phyloP scores from a whole-genome alignment of 2,329 filamentous ascomycete species.

The Pseudogymnoascus sp. region DNA sequence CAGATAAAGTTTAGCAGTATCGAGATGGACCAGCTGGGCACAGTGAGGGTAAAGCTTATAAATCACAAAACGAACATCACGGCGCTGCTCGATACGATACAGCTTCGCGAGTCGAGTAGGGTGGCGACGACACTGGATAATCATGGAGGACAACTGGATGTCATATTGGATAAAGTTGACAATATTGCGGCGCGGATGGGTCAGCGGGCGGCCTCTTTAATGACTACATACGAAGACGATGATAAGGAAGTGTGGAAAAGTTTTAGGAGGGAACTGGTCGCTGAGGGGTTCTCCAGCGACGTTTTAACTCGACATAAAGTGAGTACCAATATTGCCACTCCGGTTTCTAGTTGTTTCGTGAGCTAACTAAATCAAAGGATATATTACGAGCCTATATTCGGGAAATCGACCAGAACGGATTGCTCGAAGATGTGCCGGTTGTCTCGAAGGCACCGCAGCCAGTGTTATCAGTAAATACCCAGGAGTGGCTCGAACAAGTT shows the following conservation, averaged over 20 bases:
- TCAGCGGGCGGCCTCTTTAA: constrained; percentile 32
- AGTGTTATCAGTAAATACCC: constrained; percentile 23
- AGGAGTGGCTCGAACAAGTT: constrained; percentile 22
- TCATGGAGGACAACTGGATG: constrained; percentile 37
- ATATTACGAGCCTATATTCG: constrained; percentile 54
- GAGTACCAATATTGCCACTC: constrained; percentile 19
- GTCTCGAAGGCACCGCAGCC: constrained; percentile 24
- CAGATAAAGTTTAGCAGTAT: constrained; percentile 25
- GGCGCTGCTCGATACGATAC: constrained; percentile 50
- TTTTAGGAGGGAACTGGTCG: constrained; percentile 51
- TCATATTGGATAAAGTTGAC: constrained; percentile 55
- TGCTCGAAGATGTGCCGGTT: constrained; percentile 42
- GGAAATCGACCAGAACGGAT: constrained; percentile 48
- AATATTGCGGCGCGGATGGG: constrained; percentile 47
- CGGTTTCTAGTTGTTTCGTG: constrained; percentile 11
- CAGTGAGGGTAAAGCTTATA: constrained; percentile 36
- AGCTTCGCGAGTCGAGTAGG: constrained; percentile 42
- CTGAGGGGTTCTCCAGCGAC: constrained; percentile 50
- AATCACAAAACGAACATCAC: constrained; percentile 48
- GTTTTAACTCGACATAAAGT: constrained; percentile 53
- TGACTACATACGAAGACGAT: constrained; percentile 33
- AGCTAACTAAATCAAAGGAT: constrained; percentile 38
- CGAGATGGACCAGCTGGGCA: constrained; percentile 28
- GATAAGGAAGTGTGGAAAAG: constrained; percentile 51
- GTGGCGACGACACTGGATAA: constrained; percentile 26